Base-by-base conservation (phyloP, 306 rosid genomes). In the Dalbergia cultrata region DNA sequence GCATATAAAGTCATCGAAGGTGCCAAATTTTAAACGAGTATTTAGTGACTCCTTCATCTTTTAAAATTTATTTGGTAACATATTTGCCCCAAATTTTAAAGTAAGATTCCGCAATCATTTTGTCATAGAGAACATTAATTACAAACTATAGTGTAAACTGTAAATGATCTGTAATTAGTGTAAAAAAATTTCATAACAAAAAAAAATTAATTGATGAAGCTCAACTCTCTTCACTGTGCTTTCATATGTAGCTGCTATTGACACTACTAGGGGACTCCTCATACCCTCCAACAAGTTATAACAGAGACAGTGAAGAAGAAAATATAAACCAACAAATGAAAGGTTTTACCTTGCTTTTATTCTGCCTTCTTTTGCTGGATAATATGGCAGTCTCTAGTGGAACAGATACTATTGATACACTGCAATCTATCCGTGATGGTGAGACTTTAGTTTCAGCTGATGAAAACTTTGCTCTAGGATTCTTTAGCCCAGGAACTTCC, bases 401-500 rank as follows among this genome's bases (percentile, higher is more conserved):
- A 10, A 70, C 45, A 34, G 83, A 70, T 21, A 35, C 34, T 16
- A 47, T 70, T 21, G 37, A 14, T 21, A 21, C 54, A 33, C 8
- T 12, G 45, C 43, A 34, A 35, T 16, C 56, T 5, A 54, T 79
- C 56, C 49, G 3, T 19, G 85, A 82, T 50, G 47, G 73, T 67
- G 45, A 76, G 31, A 70, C 65, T 59, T 26, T 82, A 41, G 74
- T 82, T 64, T 82, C 85, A 5, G 21, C 71, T 11, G 62, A 77
- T 0, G 37, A 79, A 19, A 87, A 64, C 19, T 26, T 26, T 26
- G 31, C 2, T 26, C 31, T 26, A 26, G 31, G 31, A 26, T 26
- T 26, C 31, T 26, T 26, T 26, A 26, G 31, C 31, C 31, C 31
- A 26, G 31, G 31, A 26, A 26, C 31, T 26, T 26, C 31, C 31